Evolutionary conservation across 2,329 filamentous ascomycete species (phyloP).

Genomic region (Curvularia lunata): DNA sequence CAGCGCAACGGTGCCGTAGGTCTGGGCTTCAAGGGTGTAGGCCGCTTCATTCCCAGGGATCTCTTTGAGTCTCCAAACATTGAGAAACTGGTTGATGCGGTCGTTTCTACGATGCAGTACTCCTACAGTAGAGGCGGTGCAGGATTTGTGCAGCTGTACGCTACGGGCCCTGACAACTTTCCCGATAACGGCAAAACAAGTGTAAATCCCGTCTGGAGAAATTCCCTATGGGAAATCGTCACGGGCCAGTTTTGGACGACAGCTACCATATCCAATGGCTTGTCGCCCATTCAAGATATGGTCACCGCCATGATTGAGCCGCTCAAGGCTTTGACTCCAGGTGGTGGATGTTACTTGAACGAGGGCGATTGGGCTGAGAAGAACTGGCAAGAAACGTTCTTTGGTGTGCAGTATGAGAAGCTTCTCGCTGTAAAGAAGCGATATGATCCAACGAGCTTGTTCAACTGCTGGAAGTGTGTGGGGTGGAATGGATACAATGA

Average conservation of each 20-base stretch:
- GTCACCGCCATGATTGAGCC: constrained; percentile 40
- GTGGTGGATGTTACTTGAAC: constrained; percentile 47
- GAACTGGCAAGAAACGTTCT: constrained; percentile 46
- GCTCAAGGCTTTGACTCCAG: constrained; percentile 43
- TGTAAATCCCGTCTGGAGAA: constrained; percentile 43
- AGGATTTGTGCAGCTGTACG: constrained; percentile 45
- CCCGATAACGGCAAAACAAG: constrained; percentile 41
- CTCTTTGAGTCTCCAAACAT: constrained; percentile 34
- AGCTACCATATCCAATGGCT: constrained; percentile 20
- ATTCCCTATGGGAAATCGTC: constrained; percentile 45
- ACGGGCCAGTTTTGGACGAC: constrained; percentile 43
- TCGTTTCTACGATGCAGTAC: constrained; percentile 43
- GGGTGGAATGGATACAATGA: constrained; percentile 46
- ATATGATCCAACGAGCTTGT: constrained; percentile 42
- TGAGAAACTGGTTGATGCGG: constrained; percentile 38
- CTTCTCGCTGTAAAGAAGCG: constrained; percentile 37
- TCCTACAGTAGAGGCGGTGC: constrained; percentile 34
- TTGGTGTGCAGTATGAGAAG: constrained; percentile 40
- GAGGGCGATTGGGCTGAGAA: constrained; percentile 47
- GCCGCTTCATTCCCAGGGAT: constrained; percentile 41
- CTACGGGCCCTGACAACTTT: constrained; percentile 43
- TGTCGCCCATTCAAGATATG: constrained; percentile 39
- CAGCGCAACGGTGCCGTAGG: constrained; percentile 45
- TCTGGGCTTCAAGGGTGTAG: constrained; percentile 41
- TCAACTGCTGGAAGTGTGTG: constrained; percentile 49